Percentiles rank a stretch among this genome's conserved stretches.
Conservation (phyloP, 257 asterid species). For the Echium plantagineum region DNA sequence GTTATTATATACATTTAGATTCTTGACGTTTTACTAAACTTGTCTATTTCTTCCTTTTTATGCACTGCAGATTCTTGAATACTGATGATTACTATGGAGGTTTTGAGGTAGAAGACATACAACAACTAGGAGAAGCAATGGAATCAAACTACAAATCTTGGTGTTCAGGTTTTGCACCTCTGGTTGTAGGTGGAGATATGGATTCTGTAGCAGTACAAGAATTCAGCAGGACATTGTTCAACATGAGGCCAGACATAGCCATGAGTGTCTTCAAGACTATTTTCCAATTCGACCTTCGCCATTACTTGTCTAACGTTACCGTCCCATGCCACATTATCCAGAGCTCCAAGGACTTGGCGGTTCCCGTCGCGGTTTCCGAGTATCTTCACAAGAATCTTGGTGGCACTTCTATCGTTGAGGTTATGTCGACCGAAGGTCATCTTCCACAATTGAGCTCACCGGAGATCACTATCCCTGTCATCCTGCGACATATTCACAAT, state of each 20-base stretch:
- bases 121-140: conserved; percentile 18
- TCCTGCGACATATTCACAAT: background rate
- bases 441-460: conserved; percentile 26
- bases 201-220: conserved; percentile 19
- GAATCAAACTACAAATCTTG: conserved; percentile 19
- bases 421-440: conserved; percentile 24
- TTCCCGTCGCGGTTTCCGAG: conserved; percentile 16
- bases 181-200: conserved; percentile 25
- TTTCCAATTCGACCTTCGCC: conserved; percentile 18
- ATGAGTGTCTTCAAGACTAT: conserved; percentile 13
- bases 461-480: background rate
- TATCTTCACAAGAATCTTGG: conserved; percentile 19
- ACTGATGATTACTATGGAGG: conserved; percentile 21
- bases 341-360: conserved; percentile 16
- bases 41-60: background rate
- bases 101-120: conserved; percentile 18
- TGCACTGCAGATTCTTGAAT: conserved; percentile 19
- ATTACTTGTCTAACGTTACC: conserved; percentile 6
- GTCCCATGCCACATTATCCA: conserved; percentile 28
- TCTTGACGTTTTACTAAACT: too few relatives aligned
- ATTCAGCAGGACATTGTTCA: conserved; percentile 23
- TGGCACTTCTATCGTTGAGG: conserved; percentile 19
- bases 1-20: too few relatives aligned
- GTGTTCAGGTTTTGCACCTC: conserved; percentile 24
- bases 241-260: conserved; percentile 26